Base-by-base conservation (phyloP, 345 rosid species). In the Salix suchowensis region DNA sequence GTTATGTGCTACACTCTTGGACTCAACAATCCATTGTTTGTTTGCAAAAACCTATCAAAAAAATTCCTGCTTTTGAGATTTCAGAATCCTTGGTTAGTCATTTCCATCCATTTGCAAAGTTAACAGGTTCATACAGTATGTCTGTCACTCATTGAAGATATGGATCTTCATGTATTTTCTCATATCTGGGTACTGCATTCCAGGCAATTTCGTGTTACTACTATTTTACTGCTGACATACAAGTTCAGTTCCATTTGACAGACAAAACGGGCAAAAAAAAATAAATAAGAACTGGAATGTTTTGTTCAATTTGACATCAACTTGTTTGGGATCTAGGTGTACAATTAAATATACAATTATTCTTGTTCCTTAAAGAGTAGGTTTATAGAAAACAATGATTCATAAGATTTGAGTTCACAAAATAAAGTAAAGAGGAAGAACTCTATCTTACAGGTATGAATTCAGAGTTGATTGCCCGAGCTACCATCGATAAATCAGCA, bases 361-460 rank as follows among this genome's bases (percentile, higher is more conserved):
- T 11, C 30, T n/a, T 26, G 28, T 4, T 44, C 71, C 60, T 40
- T 42, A 7, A 21, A 74, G 50, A 8, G 21, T 16, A 30, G 64
- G 5, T 30, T 42, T 12, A 19, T 15, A 54, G 6, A 13, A 7
- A 16, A n/a, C 11, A 23, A 55, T 6, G n/a, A 42, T 62, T 36
- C 54, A 68, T 37, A 23, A 34, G 30, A 67, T 28, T 52, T 68
- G 42, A 36, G 40, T 24, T 50, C 58, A 24, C 36, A 23, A 37
- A 26, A 26, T 3, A 48, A 2, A 18, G 12, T 6, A 55, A n/a
- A 40, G 46, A 21, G 23, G 65, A 70, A 73, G 64, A 67, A 73
- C 18, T 66, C n/a, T 67, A 69, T 74, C 92, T 88, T 87, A 93
- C 98, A 76, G 98, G 97, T 77, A 95, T 80, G 79, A 95, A 89